Conservation (phyloP, 202 grass and related monocot genomes). For the Panicum virgatum region DNA sequence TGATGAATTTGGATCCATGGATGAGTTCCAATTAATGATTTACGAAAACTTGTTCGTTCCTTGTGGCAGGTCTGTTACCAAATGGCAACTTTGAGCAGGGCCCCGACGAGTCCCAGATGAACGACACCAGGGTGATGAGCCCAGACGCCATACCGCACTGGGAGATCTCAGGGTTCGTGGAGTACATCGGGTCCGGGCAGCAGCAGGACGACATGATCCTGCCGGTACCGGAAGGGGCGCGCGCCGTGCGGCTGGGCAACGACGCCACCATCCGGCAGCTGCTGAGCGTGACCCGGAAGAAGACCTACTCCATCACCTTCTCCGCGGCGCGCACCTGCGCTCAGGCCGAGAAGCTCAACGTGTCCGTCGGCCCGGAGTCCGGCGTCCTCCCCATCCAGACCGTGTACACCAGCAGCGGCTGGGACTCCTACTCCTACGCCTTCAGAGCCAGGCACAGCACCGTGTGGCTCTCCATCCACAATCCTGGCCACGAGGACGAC, state of each 20-base stretch:
- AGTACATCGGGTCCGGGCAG: conserved; percentile 78
- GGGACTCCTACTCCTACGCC: too few species aligned
- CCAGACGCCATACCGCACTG: conserved; percentile 52
- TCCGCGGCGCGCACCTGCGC: conserved; percentile 68
- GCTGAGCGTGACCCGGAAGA: conserved; percentile 28
- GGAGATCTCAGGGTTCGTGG: conserved; percentile 76
- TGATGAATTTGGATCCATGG: not conserved
- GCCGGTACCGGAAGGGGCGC: conserved; percentile 55
- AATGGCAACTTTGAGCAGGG: conserved; percentile 67
- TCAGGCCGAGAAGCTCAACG: conserved; percentile 71
- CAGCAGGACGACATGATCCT: conserved; percentile 66
- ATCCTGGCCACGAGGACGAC: conserved; percentile 67
- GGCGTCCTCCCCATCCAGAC: conserved; percentile 69
- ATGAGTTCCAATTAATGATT: not conserved
- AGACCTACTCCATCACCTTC: conserved; percentile 67
- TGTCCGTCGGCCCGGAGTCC: conserved; percentile 58
- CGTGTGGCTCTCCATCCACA: too few species aligned
- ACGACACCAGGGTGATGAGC: conserved; percentile 49
- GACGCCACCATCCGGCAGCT: conserved; percentile 69
- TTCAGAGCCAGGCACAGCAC: too few species aligned
- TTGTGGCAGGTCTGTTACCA: conserved; percentile 43
- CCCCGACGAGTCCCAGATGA: conserved; percentile 48
- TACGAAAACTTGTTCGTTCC: not conserved
- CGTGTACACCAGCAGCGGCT: too few species aligned
- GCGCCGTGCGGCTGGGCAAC: conserved; percentile 73